Percentiles rank a stretch among this genome's conserved stretches.
Conservation (phyloP, 192 early-diverging fungal species). For the Kappamyces sp. region DNA sequence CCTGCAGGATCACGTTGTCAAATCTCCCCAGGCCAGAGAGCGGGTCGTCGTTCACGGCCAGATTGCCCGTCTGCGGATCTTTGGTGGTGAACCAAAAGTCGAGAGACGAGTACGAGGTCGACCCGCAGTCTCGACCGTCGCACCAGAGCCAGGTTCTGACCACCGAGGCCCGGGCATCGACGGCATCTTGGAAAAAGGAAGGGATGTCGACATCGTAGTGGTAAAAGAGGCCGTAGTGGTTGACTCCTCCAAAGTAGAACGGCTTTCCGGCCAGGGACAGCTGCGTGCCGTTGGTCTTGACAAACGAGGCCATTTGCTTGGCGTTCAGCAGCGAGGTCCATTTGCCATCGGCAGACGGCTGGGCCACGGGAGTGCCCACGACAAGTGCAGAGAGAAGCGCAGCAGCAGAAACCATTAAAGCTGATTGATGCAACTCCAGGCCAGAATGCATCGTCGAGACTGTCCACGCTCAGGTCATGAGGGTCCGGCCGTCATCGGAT, state of each 20-base stretch:
- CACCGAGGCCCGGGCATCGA: conserved; percentile 15
- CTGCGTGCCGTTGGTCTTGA: neutral
- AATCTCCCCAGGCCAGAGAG: conserved; percentile 19
- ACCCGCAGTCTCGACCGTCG: conserved; percentile 9
- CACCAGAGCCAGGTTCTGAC: conserved; percentile 33
- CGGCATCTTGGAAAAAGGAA: conserved; percentile 16
- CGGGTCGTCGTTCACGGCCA: conserved; percentile 21
- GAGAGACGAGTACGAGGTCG: conserved; percentile 1
- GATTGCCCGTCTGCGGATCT: neutral
- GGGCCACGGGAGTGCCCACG: too few species aligned
- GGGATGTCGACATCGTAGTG: conserved; percentile 11
- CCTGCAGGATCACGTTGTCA: conserved; percentile 28
- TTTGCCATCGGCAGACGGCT: too few species aligned
- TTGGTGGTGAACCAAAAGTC: conserved; percentile 19
- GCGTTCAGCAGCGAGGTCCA: too few species aligned
- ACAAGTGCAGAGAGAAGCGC: too few species aligned
- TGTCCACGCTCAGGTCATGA: too few species aligned
- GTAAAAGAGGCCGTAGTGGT: conserved; percentile 27
- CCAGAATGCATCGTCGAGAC: too few species aligned
- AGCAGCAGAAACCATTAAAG: too few species aligned
- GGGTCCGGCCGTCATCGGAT: too few species aligned
- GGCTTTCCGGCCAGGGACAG: conserved; percentile 10
- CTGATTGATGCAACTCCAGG: too few species aligned
- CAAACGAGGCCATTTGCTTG: conserved; percentile 13
- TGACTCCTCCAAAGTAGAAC: conserved; percentile 28